phyloP scores from a whole-genome alignment of 2,329 filamentous ascomycete species.

The Neobulgaria alba region DNA sequence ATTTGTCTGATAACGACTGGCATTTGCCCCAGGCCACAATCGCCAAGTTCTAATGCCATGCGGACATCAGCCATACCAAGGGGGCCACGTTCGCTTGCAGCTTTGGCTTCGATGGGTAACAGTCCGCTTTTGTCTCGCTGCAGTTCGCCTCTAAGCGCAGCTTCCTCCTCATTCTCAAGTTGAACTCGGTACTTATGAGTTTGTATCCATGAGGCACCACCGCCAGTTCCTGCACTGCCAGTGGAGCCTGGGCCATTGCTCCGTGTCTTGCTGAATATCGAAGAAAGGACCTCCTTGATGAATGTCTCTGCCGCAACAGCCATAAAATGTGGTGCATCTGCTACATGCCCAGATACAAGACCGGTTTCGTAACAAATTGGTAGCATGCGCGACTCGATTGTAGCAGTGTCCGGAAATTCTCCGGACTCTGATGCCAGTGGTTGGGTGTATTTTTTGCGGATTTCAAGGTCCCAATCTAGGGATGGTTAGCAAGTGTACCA shows the following conservation, averaged over 20 bases:
- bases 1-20: slow-evolving; percentile 66
- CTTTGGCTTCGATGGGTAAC: slow-evolving; percentile 72
- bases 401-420: slow-evolving; percentile 58
- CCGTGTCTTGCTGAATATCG: slow-evolving; percentile 54
- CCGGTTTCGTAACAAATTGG: slow-evolving; percentile 61
- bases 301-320: slow-evolving; percentile 58
- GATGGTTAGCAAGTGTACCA: slow-evolving; percentile 3
- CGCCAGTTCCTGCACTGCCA: slow-evolving; percentile 53
- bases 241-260: slow-evolving; percentile 57
- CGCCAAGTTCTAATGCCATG: slow-evolving; percentile 66
- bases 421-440: slow-evolving; percentile 59
- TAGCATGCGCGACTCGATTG: slow-evolving; percentile 56
- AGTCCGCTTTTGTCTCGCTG: slow-evolving; percentile 67
- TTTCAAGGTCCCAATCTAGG: slow-evolving; percentile 57
- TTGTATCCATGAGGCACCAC: slow-evolving; percentile 63
- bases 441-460: slow-evolving; percentile 55
- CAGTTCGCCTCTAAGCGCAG: slow-evolving; percentile 64
- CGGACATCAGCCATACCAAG: slow-evolving; percentile 72
- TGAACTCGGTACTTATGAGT: slow-evolving; percentile 71
- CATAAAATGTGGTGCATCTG: slow-evolving; percentile 56
- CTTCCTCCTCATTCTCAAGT: slow-evolving; percentile 67
- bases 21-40: slow-evolving; percentile 68
- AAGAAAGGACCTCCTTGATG: slow-evolving; percentile 56
- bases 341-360: slow-evolving; percentile 47
- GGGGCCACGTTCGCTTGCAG: slow-evolving; percentile 60